These are phyloP conservation scores for Globisporangium uncinulatum DNA, from an alignment of 352 stramenopile genomes.

Conservation along the genomic window DNA sequence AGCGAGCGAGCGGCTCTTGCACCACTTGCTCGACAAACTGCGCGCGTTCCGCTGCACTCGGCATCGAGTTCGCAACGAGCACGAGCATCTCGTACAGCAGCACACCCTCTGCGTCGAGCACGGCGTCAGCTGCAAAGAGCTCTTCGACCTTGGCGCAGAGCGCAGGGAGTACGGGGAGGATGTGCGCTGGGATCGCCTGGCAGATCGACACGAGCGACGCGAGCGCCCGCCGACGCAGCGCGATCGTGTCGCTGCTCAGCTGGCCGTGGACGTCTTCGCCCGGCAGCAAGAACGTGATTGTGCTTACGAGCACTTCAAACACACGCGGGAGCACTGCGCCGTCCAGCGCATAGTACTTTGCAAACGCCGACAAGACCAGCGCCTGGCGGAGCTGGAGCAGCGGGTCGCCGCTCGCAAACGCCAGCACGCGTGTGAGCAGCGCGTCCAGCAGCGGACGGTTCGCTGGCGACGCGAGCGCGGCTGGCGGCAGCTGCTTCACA, in stretches of 20 bases:
- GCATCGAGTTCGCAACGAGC: constrained; percentile 75
- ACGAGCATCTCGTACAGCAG: constrained; percentile 82
- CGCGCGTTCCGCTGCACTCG: constrained; percentile 44
- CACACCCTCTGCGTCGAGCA: constrained; percentile 73
- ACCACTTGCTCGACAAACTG: constrained; percentile 72
- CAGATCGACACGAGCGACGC: constrained; percentile 75
- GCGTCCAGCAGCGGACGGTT: constrained; percentile 39
- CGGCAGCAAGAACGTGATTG: constrained; percentile 66
- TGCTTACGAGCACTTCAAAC: constrained; percentile 71
- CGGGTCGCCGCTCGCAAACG: constrained; percentile 48
- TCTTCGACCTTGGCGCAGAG: constrained; percentile 63
- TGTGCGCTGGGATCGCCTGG: constrained; percentile 63
- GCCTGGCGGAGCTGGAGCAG: constrained; percentile 74
- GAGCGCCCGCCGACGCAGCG: constrained; percentile 58
- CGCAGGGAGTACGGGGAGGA: constrained; percentile 69
- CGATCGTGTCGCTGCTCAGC: constrained; percentile 69
- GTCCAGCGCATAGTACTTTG: constrained; percentile 73
- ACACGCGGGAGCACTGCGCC: constrained; percentile 49
- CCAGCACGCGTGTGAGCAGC: constrained; percentile 49
- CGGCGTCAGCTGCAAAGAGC: constrained; percentile 60
- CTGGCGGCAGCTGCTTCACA: constrained; percentile 58
- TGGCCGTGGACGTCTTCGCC: constrained; percentile 56
- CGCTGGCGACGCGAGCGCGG: constrained; percentile 29
- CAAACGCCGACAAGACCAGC: constrained; percentile 58
- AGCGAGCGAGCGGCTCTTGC: constrained; percentile 55